Evolutionary conservation across 2,329 filamentous ascomycete species (phyloP).

Genomic region (Microsporum ferrugineum): DNA sequence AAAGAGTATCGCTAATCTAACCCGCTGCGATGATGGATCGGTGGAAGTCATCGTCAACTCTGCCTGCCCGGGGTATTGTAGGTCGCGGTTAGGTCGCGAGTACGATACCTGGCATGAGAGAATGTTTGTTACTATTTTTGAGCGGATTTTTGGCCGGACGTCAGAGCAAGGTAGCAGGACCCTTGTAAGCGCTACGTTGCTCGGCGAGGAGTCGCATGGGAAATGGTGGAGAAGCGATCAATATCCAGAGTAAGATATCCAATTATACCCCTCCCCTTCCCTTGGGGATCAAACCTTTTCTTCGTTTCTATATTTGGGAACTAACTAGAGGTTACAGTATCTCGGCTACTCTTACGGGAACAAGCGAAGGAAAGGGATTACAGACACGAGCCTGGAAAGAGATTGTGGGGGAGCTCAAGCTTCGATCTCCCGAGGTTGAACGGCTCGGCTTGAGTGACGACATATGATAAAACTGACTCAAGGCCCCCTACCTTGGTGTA

Average conservation of each 20-base stretch:
- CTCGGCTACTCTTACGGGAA: slow-evolving; percentile 7
- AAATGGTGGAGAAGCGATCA: slow-evolving; percentile 31
- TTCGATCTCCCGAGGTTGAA: slow-evolving; percentile 2
- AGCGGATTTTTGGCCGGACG: slow-evolving; percentile 31
- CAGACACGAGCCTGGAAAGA: slow-evolving; percentile 11
- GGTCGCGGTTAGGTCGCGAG: slow-evolving; percentile 32
- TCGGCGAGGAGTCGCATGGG: slow-evolving; percentile 35
- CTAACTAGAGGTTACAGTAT: slow-evolving; percentile 1
- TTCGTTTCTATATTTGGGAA: background rate
- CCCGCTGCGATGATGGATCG: slow-evolving; percentile 25
- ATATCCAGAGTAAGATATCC: slow-evolving; percentile 10
- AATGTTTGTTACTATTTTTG: slow-evolving; percentile 25
- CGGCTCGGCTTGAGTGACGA: background rate
- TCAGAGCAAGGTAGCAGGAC: slow-evolving; percentile 36
- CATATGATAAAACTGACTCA: background rate
- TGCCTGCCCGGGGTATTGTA: slow-evolving; percentile 36
- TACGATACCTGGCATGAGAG: slow-evolving; percentile 28
- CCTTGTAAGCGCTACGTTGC: slow-evolving; percentile 32
- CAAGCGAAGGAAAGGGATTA: slow-evolving; percentile 6
- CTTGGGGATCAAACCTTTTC: background rate
- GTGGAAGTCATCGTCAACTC: slow-evolving; percentile 35
- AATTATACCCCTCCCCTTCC: background rate
- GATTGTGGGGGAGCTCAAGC: slow-evolving; percentile 9
- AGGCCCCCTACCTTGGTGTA: background rate
- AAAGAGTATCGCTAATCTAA: slow-evolving; percentile 26